phyloP scores from a whole-genome alignment of 2,329 filamentous ascomycete genomes.

The Rutstroemia sp. region DNA sequence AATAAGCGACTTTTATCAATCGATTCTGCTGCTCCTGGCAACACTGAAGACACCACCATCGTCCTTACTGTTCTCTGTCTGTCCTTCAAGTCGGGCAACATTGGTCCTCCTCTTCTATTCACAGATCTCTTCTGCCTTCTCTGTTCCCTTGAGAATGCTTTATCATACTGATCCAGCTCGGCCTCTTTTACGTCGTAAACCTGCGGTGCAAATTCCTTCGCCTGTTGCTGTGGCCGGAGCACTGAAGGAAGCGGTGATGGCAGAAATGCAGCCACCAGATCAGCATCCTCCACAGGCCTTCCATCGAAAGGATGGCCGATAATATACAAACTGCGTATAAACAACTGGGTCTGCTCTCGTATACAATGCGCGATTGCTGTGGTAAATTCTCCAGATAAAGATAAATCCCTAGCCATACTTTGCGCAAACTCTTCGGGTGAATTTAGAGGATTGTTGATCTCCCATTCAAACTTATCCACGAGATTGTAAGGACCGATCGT shows the following conservation, averaged over 20 bases:
- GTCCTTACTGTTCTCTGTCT: constrained; percentile 89
- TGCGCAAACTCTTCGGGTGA: constrained; percentile 90
- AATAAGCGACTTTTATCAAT: constrained; percentile 83
- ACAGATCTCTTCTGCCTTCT: constrained; percentile 91
- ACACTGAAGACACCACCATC: constrained; percentile 81
- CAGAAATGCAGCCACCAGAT: constrained; percentile 78
- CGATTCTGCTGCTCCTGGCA: constrained; percentile 75
- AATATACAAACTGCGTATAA: constrained; percentile 87
- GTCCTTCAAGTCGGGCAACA: constrained; percentile 92
- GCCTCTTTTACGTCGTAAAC: constrained; percentile 89
- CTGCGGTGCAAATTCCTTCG: constrained; percentile 90
- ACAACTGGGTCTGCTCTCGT: constrained; percentile 89
- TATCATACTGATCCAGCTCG: constrained; percentile 83
- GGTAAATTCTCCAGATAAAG: constrained; percentile 88
- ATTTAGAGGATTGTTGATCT: constrained; percentile 91
- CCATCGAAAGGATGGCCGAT: constrained; percentile 94
- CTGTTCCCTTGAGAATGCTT: constrained; percentile 89
- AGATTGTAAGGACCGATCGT: constrained; percentile 92
- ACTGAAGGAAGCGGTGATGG: constrained; percentile 74
- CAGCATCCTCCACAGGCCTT: constrained; percentile 83
- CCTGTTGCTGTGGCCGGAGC: constrained; percentile 84
- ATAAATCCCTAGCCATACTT: constrained; percentile 83
- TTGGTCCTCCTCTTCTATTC: constrained; percentile 85
- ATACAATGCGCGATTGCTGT: constrained; percentile 98
- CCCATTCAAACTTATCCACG: constrained; percentile 98